A percentile compares a stretch with the other conserved stretches of the same genome.
Conservation (phyloP, 2,329 filamentous ascomycete species). For the Lachnellula cervina region DNA sequence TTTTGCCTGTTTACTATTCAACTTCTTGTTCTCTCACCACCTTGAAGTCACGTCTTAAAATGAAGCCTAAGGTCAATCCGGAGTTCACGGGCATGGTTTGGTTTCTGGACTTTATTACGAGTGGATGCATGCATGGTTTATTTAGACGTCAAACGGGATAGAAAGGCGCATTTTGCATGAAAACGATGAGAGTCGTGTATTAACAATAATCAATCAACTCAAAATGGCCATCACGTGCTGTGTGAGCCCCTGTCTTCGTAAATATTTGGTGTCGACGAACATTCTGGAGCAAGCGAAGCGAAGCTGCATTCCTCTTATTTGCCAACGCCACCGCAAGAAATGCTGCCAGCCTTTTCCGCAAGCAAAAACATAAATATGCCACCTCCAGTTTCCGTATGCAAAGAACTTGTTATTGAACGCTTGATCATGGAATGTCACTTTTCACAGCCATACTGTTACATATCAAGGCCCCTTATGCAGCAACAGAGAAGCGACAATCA, state of each 20-base stretch:
- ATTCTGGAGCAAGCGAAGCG: background rate
- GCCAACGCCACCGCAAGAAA: background rate
- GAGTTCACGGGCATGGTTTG: background rate
- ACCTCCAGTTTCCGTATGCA: background rate
- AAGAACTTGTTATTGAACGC: background rate
- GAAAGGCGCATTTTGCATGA: slow-evolving; percentile 8
- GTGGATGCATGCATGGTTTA: slow-evolving; percentile 3
- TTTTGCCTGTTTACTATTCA: background rate
- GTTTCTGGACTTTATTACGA: slow-evolving; percentile 1
- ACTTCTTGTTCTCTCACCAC: background rate
- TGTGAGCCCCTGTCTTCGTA: background rate
- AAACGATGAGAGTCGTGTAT: slow-evolving; percentile 8
- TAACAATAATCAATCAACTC: slow-evolving; percentile 10
- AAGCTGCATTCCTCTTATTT: background rate
- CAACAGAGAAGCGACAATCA: background rate
- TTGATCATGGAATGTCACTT: background rate
- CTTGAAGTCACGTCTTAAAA: background rate
- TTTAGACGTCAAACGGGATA: slow-evolving; percentile 11
- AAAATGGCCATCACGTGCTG: background rate
- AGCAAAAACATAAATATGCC: background rate
- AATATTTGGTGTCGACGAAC: background rate
- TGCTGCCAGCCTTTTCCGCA: background rate
- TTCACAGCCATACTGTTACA: background rate
- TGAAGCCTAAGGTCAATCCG: background rate
- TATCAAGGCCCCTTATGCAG: background rate